Base-by-base conservation (phyloP, 1,139 yeast genomes). In the Groenewaldozyma auringiensis region DNA sequence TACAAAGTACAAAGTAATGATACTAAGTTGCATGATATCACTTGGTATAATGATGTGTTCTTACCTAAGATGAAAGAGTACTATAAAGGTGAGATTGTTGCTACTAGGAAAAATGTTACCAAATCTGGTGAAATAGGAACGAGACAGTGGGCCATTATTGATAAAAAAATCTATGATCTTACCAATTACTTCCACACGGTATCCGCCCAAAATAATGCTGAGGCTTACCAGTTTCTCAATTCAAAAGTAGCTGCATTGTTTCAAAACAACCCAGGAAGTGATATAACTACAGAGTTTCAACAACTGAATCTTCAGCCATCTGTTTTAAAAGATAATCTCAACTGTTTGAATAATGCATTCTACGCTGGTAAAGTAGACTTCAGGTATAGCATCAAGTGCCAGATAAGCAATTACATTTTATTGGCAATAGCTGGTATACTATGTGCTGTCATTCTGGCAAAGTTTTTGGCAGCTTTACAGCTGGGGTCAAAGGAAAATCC, bases 401-500 rank as follows among this genome's bases (percentile, higher is more conserved):
- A 60, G 43, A 64, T 61, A 42, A 66, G 69, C 0, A 60, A 68
- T 18, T 66, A 66, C 53, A 62, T 66, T 47, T 46, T 66, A 41
- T 58, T 66, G 18, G 64, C 63, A 1, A 53, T 66, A 37, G 65
- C 70, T 2, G 50, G 55, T 40, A 48, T 64, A 35, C 59, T 66
- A 21, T 64, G 61, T 6, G 35, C 57, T 14, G 59, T 66, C 27
- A 58, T 66, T 18, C 48, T 57, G 9, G 44, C 60, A 46, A 66
- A 66, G 50, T 66, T 66, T 44, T 4, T 63, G 13, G 65, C 70
- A 3, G 67, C 70, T 2, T 50, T 66, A 33, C 67, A 63, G 45
- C 62, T 65, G 38, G 65, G 65, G 4, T 42, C 56, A 27, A 56
- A 52, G 43, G 53, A 50, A 35, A 50, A 50, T 21, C 69, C 68